These are phyloP conservation scores for Xylariaceae sp. DNA, from an alignment of 2,329 filamentous ascomycete species.

Conservation along the genomic window DNA sequence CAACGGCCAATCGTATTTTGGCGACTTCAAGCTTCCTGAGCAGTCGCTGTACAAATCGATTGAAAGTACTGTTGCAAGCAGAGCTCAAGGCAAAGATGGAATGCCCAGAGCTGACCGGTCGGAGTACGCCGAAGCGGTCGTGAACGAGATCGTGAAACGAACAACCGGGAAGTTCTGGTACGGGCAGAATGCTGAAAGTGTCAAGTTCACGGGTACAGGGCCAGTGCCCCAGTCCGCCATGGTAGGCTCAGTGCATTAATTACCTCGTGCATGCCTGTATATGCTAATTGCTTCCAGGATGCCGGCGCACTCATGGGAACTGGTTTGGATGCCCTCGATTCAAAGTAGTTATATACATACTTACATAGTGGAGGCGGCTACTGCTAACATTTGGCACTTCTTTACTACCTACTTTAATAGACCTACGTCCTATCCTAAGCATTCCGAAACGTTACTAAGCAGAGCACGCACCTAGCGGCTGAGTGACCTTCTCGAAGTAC, in stretches of 20 bases:
- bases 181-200: conserved; percentile 11
- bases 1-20: conserved; percentile 20
- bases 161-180: conserved; percentile 17
- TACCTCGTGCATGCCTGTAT: not conserved
- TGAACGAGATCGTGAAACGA: conserved; percentile 11
- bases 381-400: no score
- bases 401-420: no score
- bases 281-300: conserved; percentile 14
- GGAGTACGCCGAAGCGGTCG: conserved; percentile 16
- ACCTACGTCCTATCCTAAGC: no score
- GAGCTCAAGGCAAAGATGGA: conserved; percentile 16
- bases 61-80: conserved; percentile 10
- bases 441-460: no score
- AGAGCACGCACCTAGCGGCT: no score
- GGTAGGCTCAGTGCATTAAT: conserved; percentile 6
- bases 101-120: conserved; percentile 11
- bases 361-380: no score
- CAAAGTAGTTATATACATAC: no score
- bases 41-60: conserved; percentile 18
- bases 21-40: conserved; percentile 15
- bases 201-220: conserved; percentile 13
- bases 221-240: conserved; percentile 14
- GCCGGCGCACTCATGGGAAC: conserved; percentile 14
- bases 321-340: conserved; percentile 10
- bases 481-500: no score